phyloP scores from a whole-genome alignment of 306 rosid genomes.

The Lathyrus tuberosus region DNA sequence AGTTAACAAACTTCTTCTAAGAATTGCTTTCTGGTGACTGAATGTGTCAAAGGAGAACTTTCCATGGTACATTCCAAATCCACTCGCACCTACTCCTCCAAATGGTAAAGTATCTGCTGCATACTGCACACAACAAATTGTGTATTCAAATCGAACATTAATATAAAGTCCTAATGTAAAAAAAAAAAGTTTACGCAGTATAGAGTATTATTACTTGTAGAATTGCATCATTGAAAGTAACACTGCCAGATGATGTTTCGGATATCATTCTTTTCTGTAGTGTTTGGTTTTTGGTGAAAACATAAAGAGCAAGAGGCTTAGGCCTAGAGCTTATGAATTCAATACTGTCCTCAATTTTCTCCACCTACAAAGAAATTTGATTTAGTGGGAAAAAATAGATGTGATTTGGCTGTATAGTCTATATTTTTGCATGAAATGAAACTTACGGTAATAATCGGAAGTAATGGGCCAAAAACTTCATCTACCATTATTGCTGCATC shows the following conservation, averaged over 20 bases:
- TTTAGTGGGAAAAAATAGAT: background rate
- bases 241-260: constrained; percentile 81
- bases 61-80: constrained; percentile 81
- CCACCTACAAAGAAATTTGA: constrained; percentile 51
- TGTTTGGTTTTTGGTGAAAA: constrained; percentile 62
- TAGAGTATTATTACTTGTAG: constrained; percentile 51
- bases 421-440: background rate
- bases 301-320: constrained; percentile 75
- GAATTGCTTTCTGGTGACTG: constrained; percentile 66
- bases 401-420: background rate
- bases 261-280: constrained; percentile 60
- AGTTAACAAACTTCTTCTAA: constrained; percentile 58
- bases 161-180: background rate
- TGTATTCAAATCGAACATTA: background rate
- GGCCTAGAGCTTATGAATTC: constrained; percentile 68
- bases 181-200: background rate
- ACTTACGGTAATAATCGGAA: constrained; percentile 73
- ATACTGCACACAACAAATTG: constrained; percentile 49
- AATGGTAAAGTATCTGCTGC: constrained; percentile 73
- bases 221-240: constrained; percentile 65
- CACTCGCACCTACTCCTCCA: constrained; percentile 87
- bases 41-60: constrained; percentile 82
- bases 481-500: constrained; percentile 68
- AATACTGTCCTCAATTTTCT: constrained; percentile 72
- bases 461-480: constrained; percentile 82